Percentiles rank a stretch among this genome's conserved stretches.
Evolutionary conservation across 202 grass and related monocot species (phyloP).

Genomic region (Musa balbisiana): DNA sequence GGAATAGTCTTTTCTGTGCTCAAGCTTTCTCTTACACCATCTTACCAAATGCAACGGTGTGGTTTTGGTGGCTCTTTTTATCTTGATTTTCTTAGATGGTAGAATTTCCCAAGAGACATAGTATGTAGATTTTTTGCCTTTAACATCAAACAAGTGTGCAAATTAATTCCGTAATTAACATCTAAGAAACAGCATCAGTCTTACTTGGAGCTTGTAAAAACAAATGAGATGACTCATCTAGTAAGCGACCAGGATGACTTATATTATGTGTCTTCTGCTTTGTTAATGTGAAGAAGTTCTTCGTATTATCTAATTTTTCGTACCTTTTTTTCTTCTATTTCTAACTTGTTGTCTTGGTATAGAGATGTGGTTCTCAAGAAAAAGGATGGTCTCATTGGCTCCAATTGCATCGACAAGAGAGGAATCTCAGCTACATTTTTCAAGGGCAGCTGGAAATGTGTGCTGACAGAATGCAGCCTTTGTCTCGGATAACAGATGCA

Average conservation of each 20-base stretch:
- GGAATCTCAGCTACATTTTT: constrained; percentile 73
- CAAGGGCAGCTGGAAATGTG: constrained; percentile 43
- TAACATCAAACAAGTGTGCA: neutral
- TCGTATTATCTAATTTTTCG: neutral
- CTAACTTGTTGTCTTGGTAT: neutral
- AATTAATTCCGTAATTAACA: neutral
- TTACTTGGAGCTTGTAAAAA: too few relatives aligned
- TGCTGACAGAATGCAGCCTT: constrained; percentile 50
- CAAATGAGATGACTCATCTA: too few relatives aligned
- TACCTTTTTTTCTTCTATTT: neutral
- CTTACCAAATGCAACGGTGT: neutral
- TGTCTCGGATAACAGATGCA: constrained; percentile 57
- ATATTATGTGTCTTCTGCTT: neutral
- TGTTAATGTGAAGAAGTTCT: neutral
- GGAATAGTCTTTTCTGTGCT: neutral
- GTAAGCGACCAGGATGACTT: too few relatives aligned
- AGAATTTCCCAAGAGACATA: too few relatives aligned
- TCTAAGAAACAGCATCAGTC: neutral
- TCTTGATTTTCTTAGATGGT: too few relatives aligned
- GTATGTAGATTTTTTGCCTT: neutral
- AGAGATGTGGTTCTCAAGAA: constrained; percentile 63
- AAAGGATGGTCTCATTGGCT: constrained; percentile 35
- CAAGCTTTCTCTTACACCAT: neutral
- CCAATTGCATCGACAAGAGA: constrained; percentile 37
- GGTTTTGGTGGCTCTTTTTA: neutral